Conservation (phyloP, 768 basidiomycete species). For the Pleurotus ostreatus region DNA sequence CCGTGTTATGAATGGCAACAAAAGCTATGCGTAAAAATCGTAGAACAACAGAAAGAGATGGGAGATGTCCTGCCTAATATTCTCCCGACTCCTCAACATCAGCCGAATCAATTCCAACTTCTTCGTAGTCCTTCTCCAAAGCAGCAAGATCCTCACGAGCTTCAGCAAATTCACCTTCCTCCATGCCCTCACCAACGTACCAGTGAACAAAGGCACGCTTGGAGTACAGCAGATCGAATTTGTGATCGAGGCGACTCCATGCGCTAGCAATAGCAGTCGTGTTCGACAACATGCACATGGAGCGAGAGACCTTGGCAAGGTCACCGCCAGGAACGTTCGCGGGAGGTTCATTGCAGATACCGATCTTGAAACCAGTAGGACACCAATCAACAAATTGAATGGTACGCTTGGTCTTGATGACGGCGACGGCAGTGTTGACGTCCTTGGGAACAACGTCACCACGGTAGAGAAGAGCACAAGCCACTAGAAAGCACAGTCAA, state of each 20-base stretch:
- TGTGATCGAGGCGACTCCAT: constrained; percentile 94
- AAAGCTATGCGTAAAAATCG: constrained; percentile 25
- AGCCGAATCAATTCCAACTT: constrained; percentile 77
- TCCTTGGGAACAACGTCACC: constrained; percentile 98
- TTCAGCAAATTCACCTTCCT: constrained; percentile 98
- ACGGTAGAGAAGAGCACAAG: constrained; percentile 88
- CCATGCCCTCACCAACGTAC: constrained; percentile 99
- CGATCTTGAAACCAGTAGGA: constrained; percentile 97
- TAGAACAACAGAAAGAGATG: not conserved
- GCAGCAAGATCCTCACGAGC: constrained; percentile 98
- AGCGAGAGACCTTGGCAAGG: constrained; percentile 89
- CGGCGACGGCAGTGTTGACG: constrained; percentile 86
- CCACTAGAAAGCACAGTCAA: constrained; percentile 49
- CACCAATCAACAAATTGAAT: constrained; percentile 99
- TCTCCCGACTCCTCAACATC: constrained; percentile 63
- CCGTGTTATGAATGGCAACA: constrained; percentile 20
- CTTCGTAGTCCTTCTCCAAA: constrained; percentile 93
- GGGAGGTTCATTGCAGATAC: constrained; percentile 96
- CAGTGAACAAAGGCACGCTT: constrained; percentile 91
- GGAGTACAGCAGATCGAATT: constrained; percentile 97
- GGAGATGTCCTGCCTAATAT: constrained; percentile 33
- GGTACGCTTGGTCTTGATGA: constrained; percentile 95
- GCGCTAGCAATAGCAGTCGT: constrained; percentile 92
- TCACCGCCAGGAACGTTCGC: constrained; percentile 92
- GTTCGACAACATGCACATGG: constrained; percentile 96